These are phyloP conservation scores for Chlorella sp. DNA, from an alignment of 139 green algal genomes.

Conservation along the genomic window DNA sequence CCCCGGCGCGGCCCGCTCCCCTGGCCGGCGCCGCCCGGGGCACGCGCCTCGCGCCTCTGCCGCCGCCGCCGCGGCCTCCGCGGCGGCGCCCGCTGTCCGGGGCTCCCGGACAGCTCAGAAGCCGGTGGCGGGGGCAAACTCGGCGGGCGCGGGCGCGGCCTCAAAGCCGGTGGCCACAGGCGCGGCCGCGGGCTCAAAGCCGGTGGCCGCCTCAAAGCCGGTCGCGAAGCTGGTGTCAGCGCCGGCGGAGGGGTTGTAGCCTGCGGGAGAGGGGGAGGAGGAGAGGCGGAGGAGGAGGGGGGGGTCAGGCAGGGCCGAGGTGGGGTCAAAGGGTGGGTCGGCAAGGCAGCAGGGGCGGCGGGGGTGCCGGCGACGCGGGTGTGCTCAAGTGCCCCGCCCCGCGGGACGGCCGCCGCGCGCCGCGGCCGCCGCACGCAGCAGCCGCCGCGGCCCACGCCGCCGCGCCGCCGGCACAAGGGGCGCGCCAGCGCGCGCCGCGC, in stretches of 20 bases:
- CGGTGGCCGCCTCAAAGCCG: constrained; percentile 52
- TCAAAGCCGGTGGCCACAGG: constrained; percentile 31
- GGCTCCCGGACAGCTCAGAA: constrained; percentile 32
- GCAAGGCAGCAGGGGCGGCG: not conserved
- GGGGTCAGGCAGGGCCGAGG: not conserved
- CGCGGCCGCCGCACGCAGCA: too few species aligned
- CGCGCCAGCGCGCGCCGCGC: too few species aligned
- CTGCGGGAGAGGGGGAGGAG: constrained; percentile 3
- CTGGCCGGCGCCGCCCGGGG: too few species aligned
- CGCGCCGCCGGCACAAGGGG: too few species aligned
- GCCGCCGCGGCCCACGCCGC: too few species aligned
- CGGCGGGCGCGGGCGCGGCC: constrained; percentile 19
- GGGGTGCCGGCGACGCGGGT: too few species aligned
- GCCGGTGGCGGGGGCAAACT: constrained; percentile 10
- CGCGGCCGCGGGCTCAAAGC: constrained; percentile 64
- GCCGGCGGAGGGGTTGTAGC: constrained; percentile 33
- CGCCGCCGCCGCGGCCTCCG: too few species aligned
- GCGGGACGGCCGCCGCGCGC: too few species aligned
- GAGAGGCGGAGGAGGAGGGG: not conserved
- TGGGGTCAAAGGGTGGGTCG: not conserved
- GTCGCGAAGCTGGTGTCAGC: constrained; percentile 31
- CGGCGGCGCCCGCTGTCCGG: too few species aligned
- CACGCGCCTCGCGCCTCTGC: too few species aligned
- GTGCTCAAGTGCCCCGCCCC: too few species aligned
- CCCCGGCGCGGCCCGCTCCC: too few species aligned